These are phyloP conservation scores for Fusarium virguliforme DNA, from an alignment of 2,329 filamentous ascomycete genomes.

Conservation along the genomic window DNA sequence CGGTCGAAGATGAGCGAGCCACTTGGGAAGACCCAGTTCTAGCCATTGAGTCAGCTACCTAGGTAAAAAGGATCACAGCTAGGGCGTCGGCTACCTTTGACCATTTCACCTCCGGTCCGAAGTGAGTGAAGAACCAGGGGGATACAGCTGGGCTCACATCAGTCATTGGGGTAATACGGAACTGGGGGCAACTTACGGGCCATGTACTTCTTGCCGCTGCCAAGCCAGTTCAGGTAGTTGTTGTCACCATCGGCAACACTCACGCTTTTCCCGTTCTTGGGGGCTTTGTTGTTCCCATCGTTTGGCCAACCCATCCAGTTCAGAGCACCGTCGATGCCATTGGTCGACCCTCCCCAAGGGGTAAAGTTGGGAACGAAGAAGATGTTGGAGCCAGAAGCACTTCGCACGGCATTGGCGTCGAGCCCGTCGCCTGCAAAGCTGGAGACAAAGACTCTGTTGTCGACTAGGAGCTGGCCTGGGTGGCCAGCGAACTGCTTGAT, in stretches of 20 bases:
- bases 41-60: constrained; percentile 60
- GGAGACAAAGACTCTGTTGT: constrained; percentile 67
- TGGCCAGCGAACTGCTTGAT: constrained; percentile 62
- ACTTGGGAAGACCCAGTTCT: constrained; percentile 73
- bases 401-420: constrained; percentile 60
- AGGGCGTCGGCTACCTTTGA: constrained; percentile 23
- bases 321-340: constrained; percentile 63
- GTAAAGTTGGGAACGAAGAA: constrained; percentile 69
- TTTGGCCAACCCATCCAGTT: constrained; percentile 65
- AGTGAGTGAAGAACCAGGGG: constrained; percentile 66
- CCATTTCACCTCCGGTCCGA: constrained; percentile 47
- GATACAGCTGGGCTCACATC: constrained; percentile 46
- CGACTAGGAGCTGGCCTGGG: constrained; percentile 65
- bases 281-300: constrained; percentile 66
- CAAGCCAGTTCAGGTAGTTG: constrained; percentile 55
- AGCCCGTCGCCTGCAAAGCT: constrained; percentile 68
- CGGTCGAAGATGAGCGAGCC: constrained; percentile 73
- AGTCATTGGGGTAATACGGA: background rate
- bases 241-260: constrained; percentile 60
- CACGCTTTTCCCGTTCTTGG: constrained; percentile 57
- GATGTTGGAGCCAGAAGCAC: constrained; percentile 61
- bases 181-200: constrained; percentile 49
- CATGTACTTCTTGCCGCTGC: constrained; percentile 63
- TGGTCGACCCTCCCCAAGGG: constrained; percentile 57
- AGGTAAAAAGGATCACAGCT: fast-evolving